phyloP scores from a whole-genome alignment of 495 filamentous ascomycete species.

The Corynascus novoguineensis region DNA sequence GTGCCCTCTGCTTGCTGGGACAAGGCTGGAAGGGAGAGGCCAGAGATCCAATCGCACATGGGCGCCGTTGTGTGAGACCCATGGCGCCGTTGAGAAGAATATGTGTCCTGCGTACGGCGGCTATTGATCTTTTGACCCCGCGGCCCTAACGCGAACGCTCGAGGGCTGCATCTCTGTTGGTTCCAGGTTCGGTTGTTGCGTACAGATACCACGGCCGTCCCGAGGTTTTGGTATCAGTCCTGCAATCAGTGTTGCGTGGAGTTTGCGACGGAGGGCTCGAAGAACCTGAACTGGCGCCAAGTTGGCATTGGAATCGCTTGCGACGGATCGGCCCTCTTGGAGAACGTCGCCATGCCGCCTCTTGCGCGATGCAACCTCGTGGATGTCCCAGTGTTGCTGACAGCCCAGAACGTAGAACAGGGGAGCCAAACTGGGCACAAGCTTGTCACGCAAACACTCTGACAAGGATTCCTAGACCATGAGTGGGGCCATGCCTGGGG shows the following conservation, averaged over 20 bases:
- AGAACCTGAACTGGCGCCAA: too few species aligned
- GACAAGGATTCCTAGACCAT: background rate
- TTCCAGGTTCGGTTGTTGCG: conserved; percentile 5
- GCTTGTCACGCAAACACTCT: conserved; percentile 2
- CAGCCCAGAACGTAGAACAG: conserved; percentile 9
- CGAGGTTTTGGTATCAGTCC: background rate
- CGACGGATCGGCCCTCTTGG: background rate
- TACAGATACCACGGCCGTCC: background rate
- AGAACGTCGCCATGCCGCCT: background rate
- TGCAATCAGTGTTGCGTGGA: background rate
- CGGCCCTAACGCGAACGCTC: background rate
- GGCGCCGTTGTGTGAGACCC: background rate
- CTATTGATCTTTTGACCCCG: background rate
- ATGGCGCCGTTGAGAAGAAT: background rate
- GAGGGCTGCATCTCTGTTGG: conserved; percentile 9
- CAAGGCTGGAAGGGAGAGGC: background rate
- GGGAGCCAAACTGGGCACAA: conserved; percentile 5
- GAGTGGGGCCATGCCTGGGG: background rate
- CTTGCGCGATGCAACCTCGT: conserved; percentile 17
- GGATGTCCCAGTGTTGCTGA: conserved; percentile 8
- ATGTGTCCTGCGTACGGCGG: too few species aligned
- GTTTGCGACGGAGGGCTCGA: too few species aligned
- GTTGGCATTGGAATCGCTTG: background rate
- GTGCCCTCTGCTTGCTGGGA: background rate
- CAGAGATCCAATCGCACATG: conserved; percentile 1